A percentile compares a stretch with the other conserved stretches of the same genome.
phyloP scores from a whole-genome alignment of 2,329 filamentous ascomycete species.

The Aspergillus oerlinghausenensis region DNA sequence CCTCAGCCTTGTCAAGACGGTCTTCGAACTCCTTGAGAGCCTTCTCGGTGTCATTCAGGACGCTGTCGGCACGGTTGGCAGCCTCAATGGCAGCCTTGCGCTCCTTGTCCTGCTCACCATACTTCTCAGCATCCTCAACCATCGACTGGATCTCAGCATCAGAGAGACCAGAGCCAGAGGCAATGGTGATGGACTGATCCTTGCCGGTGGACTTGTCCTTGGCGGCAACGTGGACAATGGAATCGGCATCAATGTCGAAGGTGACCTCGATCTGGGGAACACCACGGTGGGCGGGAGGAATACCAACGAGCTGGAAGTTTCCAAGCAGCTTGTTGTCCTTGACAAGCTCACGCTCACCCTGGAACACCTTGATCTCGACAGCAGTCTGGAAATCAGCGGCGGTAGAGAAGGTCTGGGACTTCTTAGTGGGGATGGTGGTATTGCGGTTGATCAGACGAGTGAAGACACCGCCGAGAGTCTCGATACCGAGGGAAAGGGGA shows the following conservation, averaged over 20 bases:
- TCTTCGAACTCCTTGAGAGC: slow-evolving; percentile 95
- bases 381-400: slow-evolving; percentile 97
- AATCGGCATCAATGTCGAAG: slow-evolving; percentile 97
- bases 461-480: slow-evolving; percentile 97
- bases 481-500: slow-evolving; percentile 93
- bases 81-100: slow-evolving; percentile 93
- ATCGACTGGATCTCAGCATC: slow-evolving; percentile 93
- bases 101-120: slow-evolving; percentile 90
- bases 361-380: slow-evolving; percentile 99
- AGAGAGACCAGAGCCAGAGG: slow-evolving; percentile 92
- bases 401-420: slow-evolving; percentile 96
- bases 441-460: slow-evolving; percentile 98
- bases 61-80: slow-evolving; percentile 94
- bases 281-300: slow-evolving; percentile 91
- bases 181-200: slow-evolving; percentile 99
- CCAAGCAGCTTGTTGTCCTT: slow-evolving; percentile 97
- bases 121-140: slow-evolving; percentile 97
- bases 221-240: slow-evolving; percentile 94
- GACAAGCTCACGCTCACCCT: slow-evolving; percentile 99
- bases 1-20: slow-evolving; percentile 94
- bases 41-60: slow-evolving; percentile 97
- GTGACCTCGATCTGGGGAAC: slow-evolving; percentile 96
- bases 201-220: slow-evolving; percentile 99
- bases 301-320: slow-evolving; percentile 99
- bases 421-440: slow-evolving; percentile 99